Percentiles rank a stretch among this genome's conserved stretches.
Conservation (phyloP, 2,329 filamentous ascomycete species). For the Beauveria medogensis region DNA sequence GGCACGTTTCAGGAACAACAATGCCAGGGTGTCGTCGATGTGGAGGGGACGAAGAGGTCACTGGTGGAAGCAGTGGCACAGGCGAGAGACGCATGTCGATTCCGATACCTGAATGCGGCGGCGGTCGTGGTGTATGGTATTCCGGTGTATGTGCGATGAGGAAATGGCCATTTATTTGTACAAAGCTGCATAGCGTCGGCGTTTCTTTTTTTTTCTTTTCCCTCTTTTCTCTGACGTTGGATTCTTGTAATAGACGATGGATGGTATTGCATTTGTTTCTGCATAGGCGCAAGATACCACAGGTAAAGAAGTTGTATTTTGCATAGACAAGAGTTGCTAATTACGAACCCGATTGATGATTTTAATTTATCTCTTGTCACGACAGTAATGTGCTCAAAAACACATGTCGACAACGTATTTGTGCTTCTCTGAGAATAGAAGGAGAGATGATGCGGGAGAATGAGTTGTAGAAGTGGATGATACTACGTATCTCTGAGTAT, state of each 20-base stretch:
- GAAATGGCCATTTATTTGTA: background rate
- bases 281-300: constrained; percentile 2
- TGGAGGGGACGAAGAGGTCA: background rate
- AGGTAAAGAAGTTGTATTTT: background rate
- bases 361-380: no score
- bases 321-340: background rate
- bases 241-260: background rate
- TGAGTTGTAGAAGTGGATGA: no score
- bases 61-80: constrained; percentile 75
- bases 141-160: constrained; percentile 63
- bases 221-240: no score
- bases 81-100: constrained; percentile 70
- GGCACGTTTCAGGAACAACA: constrained; percentile 34
- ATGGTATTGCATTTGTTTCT: background rate
- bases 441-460: no score
- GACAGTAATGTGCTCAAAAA: no score
- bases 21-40: constrained; percentile 21
- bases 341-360: no score
- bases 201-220: background rate
- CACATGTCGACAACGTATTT: no score
- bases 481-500: no score
- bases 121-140: constrained; percentile 93
- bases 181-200: constrained; percentile 6
- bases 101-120: constrained; percentile 87
- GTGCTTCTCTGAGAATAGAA: no score